phyloP scores from a whole-genome alignment of 495 filamentous ascomycete genomes.

The Stereocaulon alpinum region DNA sequence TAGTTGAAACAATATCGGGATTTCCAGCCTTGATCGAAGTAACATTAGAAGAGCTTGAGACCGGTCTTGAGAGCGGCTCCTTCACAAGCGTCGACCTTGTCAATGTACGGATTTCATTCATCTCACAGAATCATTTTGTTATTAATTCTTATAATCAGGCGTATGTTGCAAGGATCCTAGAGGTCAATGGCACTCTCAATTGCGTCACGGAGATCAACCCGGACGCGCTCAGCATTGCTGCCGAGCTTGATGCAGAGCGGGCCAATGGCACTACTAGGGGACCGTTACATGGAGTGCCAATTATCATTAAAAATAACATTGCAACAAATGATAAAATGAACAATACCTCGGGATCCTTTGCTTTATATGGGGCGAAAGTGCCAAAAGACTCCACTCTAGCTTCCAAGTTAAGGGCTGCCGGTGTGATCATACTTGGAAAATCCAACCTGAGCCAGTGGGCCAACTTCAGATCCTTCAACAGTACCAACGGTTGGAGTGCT shows the following conservation, averaged over 20 bases:
- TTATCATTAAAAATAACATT: slow-evolving; percentile 61
- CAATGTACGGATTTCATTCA: slow-evolving; percentile 25
- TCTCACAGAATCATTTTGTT: not conserved
- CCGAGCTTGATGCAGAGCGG: slow-evolving; percentile 41
- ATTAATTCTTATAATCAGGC: slow-evolving; percentile 26
- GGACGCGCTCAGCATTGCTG: slow-evolving; percentile 43
- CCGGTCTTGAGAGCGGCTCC: slow-evolving; percentile 37
- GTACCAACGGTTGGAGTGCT: slow-evolving; percentile 46
- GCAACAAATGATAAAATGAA: slow-evolving; percentile 55
- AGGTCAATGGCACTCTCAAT: slow-evolving; percentile 42
- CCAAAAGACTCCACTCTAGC: slow-evolving; percentile 37
- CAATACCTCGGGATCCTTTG: slow-evolving; percentile 51
- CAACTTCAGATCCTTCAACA: slow-evolving; percentile 38
- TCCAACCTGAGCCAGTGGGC: slow-evolving; percentile 47
- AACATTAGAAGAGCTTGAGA: slow-evolving; percentile 40
- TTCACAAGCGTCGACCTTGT: slow-evolving; percentile 53
- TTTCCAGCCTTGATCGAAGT: slow-evolving; percentile 40
- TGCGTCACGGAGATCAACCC: slow-evolving; percentile 49
- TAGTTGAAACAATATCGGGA: not conserved
- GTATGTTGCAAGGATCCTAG: slow-evolving; percentile 42
- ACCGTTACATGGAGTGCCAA: slow-evolving; percentile 53
- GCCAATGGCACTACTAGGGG: slow-evolving; percentile 28
- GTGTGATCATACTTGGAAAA: slow-evolving; percentile 46
- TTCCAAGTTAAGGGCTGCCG: slow-evolving; percentile 38
- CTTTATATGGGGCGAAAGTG: slow-evolving; percentile 41